Evolutionary conservation across 495 filamentous ascomycete genomes (phyloP).

Genomic region (Thermothielavioides terrestris): DNA sequence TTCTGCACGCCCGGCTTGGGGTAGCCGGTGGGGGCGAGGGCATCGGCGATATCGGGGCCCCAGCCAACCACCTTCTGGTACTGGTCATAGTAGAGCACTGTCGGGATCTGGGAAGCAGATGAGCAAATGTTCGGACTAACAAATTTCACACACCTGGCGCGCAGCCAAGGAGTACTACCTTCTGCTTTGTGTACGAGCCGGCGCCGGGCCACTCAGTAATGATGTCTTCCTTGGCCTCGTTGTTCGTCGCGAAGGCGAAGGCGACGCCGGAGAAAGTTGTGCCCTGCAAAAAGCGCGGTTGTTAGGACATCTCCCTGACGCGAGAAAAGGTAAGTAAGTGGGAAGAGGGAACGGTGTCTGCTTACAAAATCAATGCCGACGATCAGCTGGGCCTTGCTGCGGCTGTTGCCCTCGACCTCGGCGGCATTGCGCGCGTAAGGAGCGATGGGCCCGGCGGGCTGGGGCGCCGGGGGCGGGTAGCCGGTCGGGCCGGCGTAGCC

Average conservation of each 20-base stretch:
- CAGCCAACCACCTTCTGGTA: conserved; percentile 71
- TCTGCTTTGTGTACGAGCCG: conserved; percentile 68
- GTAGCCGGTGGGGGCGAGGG: conserved; percentile 63
- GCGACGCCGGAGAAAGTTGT: conserved; percentile 70
- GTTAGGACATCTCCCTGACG: conserved; percentile 16
- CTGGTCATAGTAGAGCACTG: conserved; percentile 67
- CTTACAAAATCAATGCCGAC: conserved; percentile 76
- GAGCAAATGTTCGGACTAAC: neutral
- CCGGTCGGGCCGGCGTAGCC: conserved; percentile 30
- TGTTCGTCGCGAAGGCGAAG: conserved; percentile 67
- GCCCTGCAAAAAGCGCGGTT: conserved; percentile 37
- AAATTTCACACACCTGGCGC: too few relatives aligned
- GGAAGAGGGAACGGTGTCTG: conserved; percentile 8
- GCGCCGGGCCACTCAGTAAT: conserved; percentile 72
- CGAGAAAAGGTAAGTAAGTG: neutral
- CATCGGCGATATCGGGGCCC: conserved; percentile 69
- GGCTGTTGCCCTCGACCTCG: conserved; percentile 79
- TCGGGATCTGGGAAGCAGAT: conserved; percentile 56
- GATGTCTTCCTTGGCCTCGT: conserved; percentile 70
- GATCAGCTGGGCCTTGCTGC: conserved; percentile 72
- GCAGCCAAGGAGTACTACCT: too few relatives aligned
- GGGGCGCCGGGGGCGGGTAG: conserved; percentile 37
- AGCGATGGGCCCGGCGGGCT: conserved; percentile 31
- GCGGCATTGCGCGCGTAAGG: conserved; percentile 50
- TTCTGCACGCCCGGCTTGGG: conserved; percentile 70